Conservation (phyloP, 2,329 filamentous ascomycete genomes). For the Fusarium annulatum region DNA sequence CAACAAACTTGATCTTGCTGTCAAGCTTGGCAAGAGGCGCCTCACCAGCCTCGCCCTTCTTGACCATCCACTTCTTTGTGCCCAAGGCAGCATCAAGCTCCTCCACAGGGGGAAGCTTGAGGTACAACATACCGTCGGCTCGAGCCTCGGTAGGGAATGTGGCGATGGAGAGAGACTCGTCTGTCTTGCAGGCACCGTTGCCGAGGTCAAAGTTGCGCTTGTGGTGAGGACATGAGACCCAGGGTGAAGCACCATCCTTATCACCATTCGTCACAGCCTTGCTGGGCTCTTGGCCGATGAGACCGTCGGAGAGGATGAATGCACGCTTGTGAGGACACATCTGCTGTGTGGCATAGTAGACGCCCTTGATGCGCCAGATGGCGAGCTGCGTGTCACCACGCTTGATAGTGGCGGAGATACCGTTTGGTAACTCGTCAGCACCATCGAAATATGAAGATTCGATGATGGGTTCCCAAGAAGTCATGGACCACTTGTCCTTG, state of each 20-base stretch:
- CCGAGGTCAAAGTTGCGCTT: conserved; percentile 88
- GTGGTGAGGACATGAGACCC: conserved; percentile 88
- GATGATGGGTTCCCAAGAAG: conserved; percentile 83
- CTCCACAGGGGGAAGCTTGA: conserved; percentile 81
- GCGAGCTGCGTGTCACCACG: conserved; percentile 90
- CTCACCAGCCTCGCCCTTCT: conserved; percentile 70
- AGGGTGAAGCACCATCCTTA: conserved; percentile 60
- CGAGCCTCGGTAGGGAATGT: conserved; percentile 83
- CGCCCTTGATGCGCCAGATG: conserved; percentile 83
- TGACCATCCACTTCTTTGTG: conserved; percentile 82
- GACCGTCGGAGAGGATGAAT: conserved; percentile 87
- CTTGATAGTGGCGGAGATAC: conserved; percentile 82
- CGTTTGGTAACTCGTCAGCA: conserved; percentile 72
- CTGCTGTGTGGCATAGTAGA: conserved; percentile 88
- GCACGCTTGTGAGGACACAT: conserved; percentile 95
- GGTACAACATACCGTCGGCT: conserved; percentile 78
- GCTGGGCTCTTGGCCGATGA: conserved; percentile 74
- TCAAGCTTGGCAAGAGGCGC: conserved; percentile 59
- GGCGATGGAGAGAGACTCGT: conserved; percentile 80
- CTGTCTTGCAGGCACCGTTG: conserved; percentile 78
- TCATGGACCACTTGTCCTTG: conserved; percentile 67
- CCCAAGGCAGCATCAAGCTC: conserved; percentile 84
- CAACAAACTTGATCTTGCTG: conserved; percentile 57
- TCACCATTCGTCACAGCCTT: conserved; percentile 41
- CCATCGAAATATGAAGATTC: conserved; percentile 74